Conservation (phyloP, 2,329 filamentous ascomycete species). For the Xylaria sp. region DNA sequence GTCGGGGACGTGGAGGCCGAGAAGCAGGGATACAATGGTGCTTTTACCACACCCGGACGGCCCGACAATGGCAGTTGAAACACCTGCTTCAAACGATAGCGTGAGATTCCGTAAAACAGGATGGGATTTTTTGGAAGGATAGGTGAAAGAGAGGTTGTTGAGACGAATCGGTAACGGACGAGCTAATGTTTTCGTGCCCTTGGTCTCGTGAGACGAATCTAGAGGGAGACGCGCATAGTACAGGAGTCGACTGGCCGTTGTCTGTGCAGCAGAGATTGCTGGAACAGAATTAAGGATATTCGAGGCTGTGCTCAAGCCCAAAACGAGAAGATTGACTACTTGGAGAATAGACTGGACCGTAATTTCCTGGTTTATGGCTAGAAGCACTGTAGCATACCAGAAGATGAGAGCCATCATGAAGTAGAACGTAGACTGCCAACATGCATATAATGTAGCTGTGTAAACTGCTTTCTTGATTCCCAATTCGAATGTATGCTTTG, state of each 20-base stretch:
- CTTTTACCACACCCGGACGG: constrained; percentile 91
- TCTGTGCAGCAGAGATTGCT: constrained; percentile 79
- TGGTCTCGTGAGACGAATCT: constrained; percentile 66
- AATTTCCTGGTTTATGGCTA: constrained; percentile 58
- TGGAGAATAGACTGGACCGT: constrained; percentile 72
- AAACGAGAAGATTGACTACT: constrained; percentile 85
- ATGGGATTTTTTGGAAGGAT: constrained; percentile 65
- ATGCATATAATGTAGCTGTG: constrained; percentile 77
- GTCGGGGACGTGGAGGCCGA: constrained; percentile 72
- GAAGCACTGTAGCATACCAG: constrained; percentile 79
- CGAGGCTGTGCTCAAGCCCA: constrained; percentile 79
- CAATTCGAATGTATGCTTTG: constrained; percentile 63
- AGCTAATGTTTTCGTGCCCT: constrained; percentile 53
- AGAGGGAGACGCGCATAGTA: constrained; percentile 71
- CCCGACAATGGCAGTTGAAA: constrained; percentile 82
- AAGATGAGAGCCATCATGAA: constrained; percentile 84
- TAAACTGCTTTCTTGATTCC: constrained; percentile 75
- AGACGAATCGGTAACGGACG: constrained; percentile 62
- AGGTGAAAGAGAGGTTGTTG: constrained; percentile 74
- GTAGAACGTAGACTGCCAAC: constrained; percentile 78
- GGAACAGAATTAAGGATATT: constrained; percentile 79
- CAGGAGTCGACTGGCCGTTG: constrained; percentile 78
- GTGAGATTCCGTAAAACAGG: constrained; percentile 72
- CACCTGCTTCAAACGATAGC: constrained; percentile 71
- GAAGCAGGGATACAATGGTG: constrained; percentile 79